phyloP scores from a whole-genome alignment of 805 yeast species.

The Candida coquimbonensis region DNA sequence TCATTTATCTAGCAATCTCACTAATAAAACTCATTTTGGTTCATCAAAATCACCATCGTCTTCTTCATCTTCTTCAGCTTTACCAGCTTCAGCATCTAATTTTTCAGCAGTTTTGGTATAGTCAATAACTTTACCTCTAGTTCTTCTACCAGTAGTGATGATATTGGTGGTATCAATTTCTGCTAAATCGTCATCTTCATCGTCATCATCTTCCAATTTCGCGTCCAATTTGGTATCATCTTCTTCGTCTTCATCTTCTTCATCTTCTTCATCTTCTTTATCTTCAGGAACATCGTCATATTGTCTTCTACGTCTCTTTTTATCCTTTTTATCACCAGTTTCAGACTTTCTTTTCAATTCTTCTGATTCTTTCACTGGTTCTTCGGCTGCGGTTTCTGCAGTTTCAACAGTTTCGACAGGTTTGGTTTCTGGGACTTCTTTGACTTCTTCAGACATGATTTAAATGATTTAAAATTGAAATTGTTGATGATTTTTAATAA shows the following conservation, averaged over 20 bases:
- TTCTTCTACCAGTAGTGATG: slow-evolving; percentile 79
- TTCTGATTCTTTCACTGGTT: slow-evolving; percentile 13
- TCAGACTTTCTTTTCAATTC: slow-evolving; percentile 22
- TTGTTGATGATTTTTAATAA: not conserved
- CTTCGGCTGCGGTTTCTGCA: slow-evolving; percentile 6
- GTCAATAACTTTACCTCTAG: slow-evolving; percentile 85
- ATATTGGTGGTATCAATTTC: slow-evolving; percentile 82
- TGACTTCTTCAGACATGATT: slow-evolving; percentile 23
- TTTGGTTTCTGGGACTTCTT: slow-evolving; percentile 7
- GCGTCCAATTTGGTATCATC: slow-evolving; percentile 47
- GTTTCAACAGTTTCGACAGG: slow-evolving; percentile 17
- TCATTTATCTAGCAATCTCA: not conserved
- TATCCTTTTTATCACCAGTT: slow-evolving; percentile 30
- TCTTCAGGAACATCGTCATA: slow-evolving; percentile 56
- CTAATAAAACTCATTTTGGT: slow-evolving; percentile 15
- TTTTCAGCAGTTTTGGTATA: slow-evolving; percentile 74
- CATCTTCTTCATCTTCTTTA: slow-evolving; percentile 31
- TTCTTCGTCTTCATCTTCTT: slow-evolving; percentile 38
- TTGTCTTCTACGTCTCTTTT: slow-evolving; percentile 52
- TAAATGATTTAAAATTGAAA: not conserved
- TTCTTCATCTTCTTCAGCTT: slow-evolving; percentile 34
- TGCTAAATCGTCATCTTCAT: slow-evolving; percentile 66
- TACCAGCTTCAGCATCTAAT: slow-evolving; percentile 34
- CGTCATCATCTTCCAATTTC: slow-evolving; percentile 39
- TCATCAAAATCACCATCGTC: slow-evolving; percentile 49